Percentiles rank a stretch among this genome's conserved stretches.
Evolutionary conservation across 768 basidiomycete species (phyloP).

Genomic region (Rhodotorula kratochvilovae): DNA sequence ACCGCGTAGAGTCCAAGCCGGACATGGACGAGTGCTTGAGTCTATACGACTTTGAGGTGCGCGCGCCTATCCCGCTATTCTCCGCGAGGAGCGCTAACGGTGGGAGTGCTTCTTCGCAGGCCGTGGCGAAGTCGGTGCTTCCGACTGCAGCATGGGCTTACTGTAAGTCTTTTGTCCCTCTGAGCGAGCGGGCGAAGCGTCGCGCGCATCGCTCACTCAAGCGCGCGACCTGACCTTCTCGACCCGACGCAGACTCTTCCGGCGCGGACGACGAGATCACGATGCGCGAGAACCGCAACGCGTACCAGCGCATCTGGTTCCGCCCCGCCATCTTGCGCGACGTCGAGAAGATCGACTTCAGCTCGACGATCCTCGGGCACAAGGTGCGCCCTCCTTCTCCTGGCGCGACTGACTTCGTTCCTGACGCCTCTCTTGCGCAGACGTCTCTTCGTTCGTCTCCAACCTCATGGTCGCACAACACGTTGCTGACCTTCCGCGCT

Average conservation of each 20-base stretch:
- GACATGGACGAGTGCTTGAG: conserved; percentile 67
- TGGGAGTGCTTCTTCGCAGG: conserved; percentile 48
- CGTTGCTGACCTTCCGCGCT: background rate
- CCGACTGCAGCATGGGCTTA: conserved; percentile 67
- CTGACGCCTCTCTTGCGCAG: background rate
- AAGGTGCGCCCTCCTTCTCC: conserved; percentile 46
- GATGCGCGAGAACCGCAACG: conserved; percentile 56
- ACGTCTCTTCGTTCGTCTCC: background rate
- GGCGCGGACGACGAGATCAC: conserved; percentile 55
- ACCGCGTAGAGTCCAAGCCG: conserved; percentile 63
- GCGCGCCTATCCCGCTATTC: conserved; percentile 11
- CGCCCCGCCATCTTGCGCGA: conserved; percentile 77
- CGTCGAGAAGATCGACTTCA: conserved; percentile 73
- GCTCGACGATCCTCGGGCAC: conserved; percentile 66
- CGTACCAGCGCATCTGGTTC: conserved; percentile 90
- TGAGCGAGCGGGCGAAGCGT: no score
- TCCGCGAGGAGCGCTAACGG: no score
- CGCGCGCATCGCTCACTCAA: no score
- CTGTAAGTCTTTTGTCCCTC: conserved; percentile 46
- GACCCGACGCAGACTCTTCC: conserved; percentile 55
- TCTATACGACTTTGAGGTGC: conserved; percentile 76
- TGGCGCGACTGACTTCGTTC: no score
- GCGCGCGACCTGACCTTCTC: background rate
- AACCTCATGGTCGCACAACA: background rate
- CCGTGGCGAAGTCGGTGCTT: conserved; percentile 66